Evolutionary conservation across 169 alveolate genomes (phyloP).

Genomic region (Cryptosporidium muris): DNA sequence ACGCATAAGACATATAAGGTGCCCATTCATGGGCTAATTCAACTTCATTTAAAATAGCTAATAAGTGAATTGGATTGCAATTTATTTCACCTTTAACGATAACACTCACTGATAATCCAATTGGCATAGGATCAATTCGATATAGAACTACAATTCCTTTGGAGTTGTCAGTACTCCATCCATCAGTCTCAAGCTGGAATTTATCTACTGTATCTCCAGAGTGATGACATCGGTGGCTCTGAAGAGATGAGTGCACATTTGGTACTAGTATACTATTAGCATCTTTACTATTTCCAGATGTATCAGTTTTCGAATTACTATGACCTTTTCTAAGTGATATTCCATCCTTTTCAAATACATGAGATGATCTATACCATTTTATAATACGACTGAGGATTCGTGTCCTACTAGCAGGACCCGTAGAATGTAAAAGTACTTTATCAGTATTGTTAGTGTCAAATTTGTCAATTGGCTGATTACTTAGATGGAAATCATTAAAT

Average conservation of each 20-base stretch:
- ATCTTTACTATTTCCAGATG: too few species aligned
- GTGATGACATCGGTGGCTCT: too few species aligned
- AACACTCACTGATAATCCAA: conserved; percentile 52
- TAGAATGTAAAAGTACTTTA: conserved; percentile 5
- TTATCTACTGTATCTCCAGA: too few species aligned
- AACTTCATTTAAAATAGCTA: conserved; percentile 52
- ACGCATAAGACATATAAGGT: conserved; percentile 55
- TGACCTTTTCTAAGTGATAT: not conserved
- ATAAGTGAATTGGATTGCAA: conserved; percentile 44
- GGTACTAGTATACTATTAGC: too few species aligned
- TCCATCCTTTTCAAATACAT: not conserved
- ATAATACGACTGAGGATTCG: conserved; percentile 3
- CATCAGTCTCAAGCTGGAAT: not conserved
- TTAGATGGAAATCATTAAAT: conserved; percentile 45
- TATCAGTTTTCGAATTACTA: too few species aligned
- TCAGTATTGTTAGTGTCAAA: not conserved
- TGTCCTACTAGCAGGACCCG: conserved; percentile 1
- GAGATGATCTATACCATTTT: conserved; percentile 18
- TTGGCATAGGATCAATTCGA: conserved; percentile 32
- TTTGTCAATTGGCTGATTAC: not conserved
- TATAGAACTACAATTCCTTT: conserved; percentile 42
- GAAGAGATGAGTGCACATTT: too few species aligned
- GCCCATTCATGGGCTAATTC: conserved; percentile 64
- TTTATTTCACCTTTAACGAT: conserved; percentile 42
- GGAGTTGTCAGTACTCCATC: conserved; percentile 49